Base-by-base conservation (phyloP, 805 yeast genomes). In the Kodamaea neixiangensis region DNA sequence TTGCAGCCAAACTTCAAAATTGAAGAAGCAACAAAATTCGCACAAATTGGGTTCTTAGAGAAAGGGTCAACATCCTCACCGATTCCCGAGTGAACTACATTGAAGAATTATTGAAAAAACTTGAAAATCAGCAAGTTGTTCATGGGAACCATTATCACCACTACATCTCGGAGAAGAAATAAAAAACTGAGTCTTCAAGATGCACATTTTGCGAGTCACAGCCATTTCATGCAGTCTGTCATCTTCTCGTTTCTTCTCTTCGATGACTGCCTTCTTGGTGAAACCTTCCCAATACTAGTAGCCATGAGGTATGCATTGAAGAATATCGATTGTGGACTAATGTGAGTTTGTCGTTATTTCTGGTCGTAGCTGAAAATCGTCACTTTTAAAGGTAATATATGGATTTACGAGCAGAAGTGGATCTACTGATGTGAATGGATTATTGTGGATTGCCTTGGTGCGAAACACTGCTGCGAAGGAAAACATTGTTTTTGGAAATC, bases 361-460 rank as follows among this genome's bases (percentile, higher is more conserved):
- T 0, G 97, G 97, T 13, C 96, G 96, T 2, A 77, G 89, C 2
- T 96, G 97, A 52, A 89, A 89, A 63, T 73, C 92, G 0, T 86
- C 94, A 0, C 69, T 90, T 20, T 71, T 89, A 46, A 77, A 75
- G 57, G 91, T 94, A 0, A 68, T 89, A 46, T 75, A 87, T 7
- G 96, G 96, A 0, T 77, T 81, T 39, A 87, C 89, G 89, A 72
- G 75, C 15, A 78, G 79, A 56, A 68, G 60, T 0, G 96, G 96
- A 35, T 47, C 62, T 0, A 72, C 86, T 2, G 66, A 67, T 34
- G 71, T 82, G 4, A 75, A 76, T 55, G 92, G 93, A 1, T 68
- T 76, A 0, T 59, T 58, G 78, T 79, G 88, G 92, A 17, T 78
- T 79, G 42, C 93, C 92, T 13, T 89, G 96, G 81, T 89, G 39